Evolutionary conservation across 345 rosid genomes (phyloP).

Genomic region (Hibiscus syriacus): DNA sequence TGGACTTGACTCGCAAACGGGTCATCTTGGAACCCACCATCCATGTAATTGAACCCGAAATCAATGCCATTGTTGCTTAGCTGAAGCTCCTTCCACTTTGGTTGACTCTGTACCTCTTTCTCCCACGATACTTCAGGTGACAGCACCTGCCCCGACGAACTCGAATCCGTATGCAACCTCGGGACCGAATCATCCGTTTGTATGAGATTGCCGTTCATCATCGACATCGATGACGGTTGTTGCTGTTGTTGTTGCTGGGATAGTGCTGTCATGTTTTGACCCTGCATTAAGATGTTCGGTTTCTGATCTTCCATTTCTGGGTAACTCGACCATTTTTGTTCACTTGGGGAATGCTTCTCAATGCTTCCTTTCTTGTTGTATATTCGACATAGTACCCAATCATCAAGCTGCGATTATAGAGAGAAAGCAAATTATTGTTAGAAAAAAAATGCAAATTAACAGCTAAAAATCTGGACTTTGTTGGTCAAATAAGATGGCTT

Average conservation of each 20-base stretch:
- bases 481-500: not conserved
- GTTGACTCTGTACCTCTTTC: slow-evolving; percentile 50
- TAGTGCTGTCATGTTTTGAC: not conserved
- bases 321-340: slow-evolving; percentile 1
- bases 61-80: slow-evolving; percentile 15
- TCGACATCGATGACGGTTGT: not conserved
- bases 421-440: not conserved
- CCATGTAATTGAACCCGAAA: slow-evolving; percentile 23
- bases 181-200: not conserved
- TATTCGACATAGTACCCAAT: slow-evolving; percentile 60
- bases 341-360: slow-evolving; percentile 27
- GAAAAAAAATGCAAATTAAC: not conserved
- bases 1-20: slow-evolving; percentile 21
- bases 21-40: slow-evolving; percentile 32
- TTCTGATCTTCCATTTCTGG: slow-evolving; percentile 31
- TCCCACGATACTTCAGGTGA: slow-evolving; percentile 26
- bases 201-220: not conserved
- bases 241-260: not conserved
- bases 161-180: slow-evolving; percentile 27
- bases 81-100: slow-evolving; percentile 22
- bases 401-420: slow-evolving; percentile 12
- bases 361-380: slow-evolving; percentile 63
- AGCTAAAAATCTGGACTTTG: not conserved
- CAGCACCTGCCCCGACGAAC: slow-evolving; percentile 48
- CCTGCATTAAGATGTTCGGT: slow-evolving; percentile 14